Base-by-base conservation (phyloP, 2,329 filamentous ascomycete species). In the Paracorniculantispora psalliotae region DNA sequence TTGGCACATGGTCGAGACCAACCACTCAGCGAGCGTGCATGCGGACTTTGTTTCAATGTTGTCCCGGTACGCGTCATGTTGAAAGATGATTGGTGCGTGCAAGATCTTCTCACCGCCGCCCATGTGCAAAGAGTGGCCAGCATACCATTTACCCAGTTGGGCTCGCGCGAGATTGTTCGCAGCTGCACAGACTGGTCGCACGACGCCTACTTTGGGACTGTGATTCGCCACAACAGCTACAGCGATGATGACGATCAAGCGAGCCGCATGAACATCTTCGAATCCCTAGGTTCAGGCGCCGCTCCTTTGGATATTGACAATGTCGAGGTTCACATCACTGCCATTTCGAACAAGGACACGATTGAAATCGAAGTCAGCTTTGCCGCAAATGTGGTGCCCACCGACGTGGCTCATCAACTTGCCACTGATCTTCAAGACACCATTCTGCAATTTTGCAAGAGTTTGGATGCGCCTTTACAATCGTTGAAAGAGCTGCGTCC, bases 1-100 rank as follows among this genome's bases (percentile, higher is more conserved):
- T n/a, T 49, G n/a, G n/a, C 46, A 2, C 46, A 50, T 26, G 55
- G 55, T 4, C 55, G 55, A 19, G 37, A 43, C 54, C 30, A 49
- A 6, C 25, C 25, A 3, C 19, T 26, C 35, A 50, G 44, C 19
- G 55, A 49, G 35, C 28, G 25, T 19, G 80, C 85, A 33, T 76
- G 82, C 59, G 85, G 85, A 0, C 84, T 84, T 0, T 85, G 82
- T 59, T 82, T 84, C 74, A 83, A 86, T 62, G 82, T 85, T 63
- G 77, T 85, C 1, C 84, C 85, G 0, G 76, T 86, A 47, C 76
- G 84, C 17, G 78, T 86, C 13, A 72, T 70, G 10, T 81, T 87
- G 62, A 70, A 75, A 7, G 64, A 75, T 0, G 66, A 68, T 2
- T 81, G 79, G 77, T 79, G 73, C 17, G 78, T 71, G 0, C 61